Conservation (phyloP, 768 basidiomycete species). For the Pilatotrama ljubarskyi region DNA sequence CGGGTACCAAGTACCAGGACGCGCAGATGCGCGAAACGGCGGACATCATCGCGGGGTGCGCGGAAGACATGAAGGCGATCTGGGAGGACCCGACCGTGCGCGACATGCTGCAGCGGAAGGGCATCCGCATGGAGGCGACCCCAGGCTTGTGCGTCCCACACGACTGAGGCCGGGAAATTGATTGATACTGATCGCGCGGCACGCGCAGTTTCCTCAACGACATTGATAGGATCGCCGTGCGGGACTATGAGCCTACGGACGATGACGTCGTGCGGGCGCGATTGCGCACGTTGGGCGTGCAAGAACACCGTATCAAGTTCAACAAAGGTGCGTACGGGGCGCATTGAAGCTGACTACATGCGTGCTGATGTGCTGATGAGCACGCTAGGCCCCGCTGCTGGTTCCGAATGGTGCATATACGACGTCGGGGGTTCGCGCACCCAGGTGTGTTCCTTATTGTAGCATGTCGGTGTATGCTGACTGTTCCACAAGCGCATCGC, state of each 20-base stretch:
- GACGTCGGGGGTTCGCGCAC: constrained; percentile 81
- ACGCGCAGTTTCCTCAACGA: constrained; percentile 66
- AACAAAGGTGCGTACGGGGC: constrained; percentile 53
- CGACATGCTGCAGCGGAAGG: constrained; percentile 53
- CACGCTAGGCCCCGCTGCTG: constrained; percentile 45
- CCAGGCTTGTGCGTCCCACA: constrained; percentile 68
- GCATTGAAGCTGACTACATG: not conserved
- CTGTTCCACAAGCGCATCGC: constrained; percentile 39
- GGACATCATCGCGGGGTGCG: constrained; percentile 59
- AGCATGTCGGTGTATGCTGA: not conserved
- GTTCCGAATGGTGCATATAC: constrained; percentile 74
- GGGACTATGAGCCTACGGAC: constrained; percentile 67
- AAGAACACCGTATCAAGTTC: constrained; percentile 69
- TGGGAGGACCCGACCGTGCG: constrained; percentile 68
- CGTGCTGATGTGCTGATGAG: not conserved
- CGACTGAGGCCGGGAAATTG: not conserved
- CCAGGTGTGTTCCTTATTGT: constrained; percentile 42
- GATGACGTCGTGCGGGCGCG: constrained; percentile 82
- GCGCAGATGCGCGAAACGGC: constrained; percentile 51
- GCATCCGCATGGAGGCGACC: constrained; percentile 61
- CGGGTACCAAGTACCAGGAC: constrained; percentile 6
- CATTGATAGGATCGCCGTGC: constrained; percentile 62
- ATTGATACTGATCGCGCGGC: not conserved
- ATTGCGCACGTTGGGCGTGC: constrained; percentile 74
- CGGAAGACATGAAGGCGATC: constrained; percentile 64